Evolutionary conservation across 2,329 filamentous ascomycete species (phyloP).

Genomic region (Diplodia seriata): DNA sequence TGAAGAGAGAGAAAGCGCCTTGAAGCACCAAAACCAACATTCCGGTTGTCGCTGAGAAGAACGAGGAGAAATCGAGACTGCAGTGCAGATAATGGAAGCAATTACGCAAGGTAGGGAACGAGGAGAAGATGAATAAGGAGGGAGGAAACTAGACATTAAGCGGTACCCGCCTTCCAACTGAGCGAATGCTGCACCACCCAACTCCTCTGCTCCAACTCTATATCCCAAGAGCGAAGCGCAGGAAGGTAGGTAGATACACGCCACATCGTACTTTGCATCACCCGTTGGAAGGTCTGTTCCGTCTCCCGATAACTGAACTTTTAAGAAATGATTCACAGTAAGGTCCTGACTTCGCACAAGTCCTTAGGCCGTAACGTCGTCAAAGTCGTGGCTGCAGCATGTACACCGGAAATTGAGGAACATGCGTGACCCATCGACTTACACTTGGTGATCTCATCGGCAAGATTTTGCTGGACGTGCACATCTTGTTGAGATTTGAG

Average conservation of each 20-base stretch:
- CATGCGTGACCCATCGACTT: conserved; percentile 13
- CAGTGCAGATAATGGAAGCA: background rate
- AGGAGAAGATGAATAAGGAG: background rate
- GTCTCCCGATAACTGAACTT: conserved; percentile 14
- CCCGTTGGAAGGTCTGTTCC: conserved; percentile 12
- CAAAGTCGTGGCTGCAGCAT: conserved; percentile 20
- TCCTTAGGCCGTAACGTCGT: conserved; percentile 29
- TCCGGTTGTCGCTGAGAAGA: background rate
- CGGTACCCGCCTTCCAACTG: conserved; percentile 12
- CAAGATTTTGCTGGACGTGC: background rate
- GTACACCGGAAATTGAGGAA: conserved; percentile 1
- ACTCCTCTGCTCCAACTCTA: conserved; percentile 10
- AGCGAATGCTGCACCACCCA: conserved; percentile 15
- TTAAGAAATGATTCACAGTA: conserved; percentile 18
- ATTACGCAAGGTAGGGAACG: background rate
- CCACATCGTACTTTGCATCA: conserved; percentile 15
- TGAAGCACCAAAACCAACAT: conserved; percentile 5
- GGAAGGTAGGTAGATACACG: background rate
- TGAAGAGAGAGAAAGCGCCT: conserved; percentile 25
- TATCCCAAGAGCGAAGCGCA: conserved; percentile 26
- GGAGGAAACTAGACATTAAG: conserved; percentile 27
- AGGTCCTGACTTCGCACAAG: conserved; percentile 4
- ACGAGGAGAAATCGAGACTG: background rate
- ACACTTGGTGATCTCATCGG: background rate
- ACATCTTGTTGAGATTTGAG: background rate